Base-by-base conservation (phyloP, 176 grass and related monocot species). In the Saccharum officinarum region DNA sequence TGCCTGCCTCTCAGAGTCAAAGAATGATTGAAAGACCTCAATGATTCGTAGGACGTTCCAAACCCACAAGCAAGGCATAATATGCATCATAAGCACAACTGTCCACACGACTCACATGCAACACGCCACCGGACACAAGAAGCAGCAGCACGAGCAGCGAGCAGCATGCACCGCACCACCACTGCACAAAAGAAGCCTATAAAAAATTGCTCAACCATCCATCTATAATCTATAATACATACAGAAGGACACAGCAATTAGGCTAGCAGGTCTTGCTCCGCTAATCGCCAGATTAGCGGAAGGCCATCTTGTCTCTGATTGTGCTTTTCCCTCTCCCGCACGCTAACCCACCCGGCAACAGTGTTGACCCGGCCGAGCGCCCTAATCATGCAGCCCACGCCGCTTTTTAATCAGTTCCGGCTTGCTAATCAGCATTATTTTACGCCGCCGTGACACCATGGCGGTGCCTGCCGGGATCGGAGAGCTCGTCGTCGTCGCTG, bases 321-420 rank as follows among this genome's bases (percentile, higher is more conserved):
- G 31, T 46, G 67, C 49, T 71, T 87, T 87, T 80, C 85, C 69
- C 76, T 80, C 70, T 7, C 17, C n/a, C 81, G 54, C 69, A 91
- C 85, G 89, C 85, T 87, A 91, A 77, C 76, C 83, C 82, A 76
- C 37, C 69, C 47, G 69, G 23, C 81, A 81, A 28, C 74, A 75
- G 75, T 54, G 28, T 83, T 80, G 85, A 84, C 69, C 38, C 47
- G n/a, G 15, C 26, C 44, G 3, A 12, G 23, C 60, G 55, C 71
- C 37, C 66, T 55, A 86, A 89, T 92, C 75, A 92, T 86, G 90
- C 87, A 86, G 18, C 50, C 75, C 80, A 92, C 86, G 34, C 66
- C 72, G 42, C 42, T 67, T 33, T 77, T 47, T 33, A 63, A 83
- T 83, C 67, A 73, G 44, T 60, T 67, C 10, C 36, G 31, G 50